Conservation (phyloP, 2,329 filamentous ascomycete genomes). For the Talaromyces pinophilus region DNA sequence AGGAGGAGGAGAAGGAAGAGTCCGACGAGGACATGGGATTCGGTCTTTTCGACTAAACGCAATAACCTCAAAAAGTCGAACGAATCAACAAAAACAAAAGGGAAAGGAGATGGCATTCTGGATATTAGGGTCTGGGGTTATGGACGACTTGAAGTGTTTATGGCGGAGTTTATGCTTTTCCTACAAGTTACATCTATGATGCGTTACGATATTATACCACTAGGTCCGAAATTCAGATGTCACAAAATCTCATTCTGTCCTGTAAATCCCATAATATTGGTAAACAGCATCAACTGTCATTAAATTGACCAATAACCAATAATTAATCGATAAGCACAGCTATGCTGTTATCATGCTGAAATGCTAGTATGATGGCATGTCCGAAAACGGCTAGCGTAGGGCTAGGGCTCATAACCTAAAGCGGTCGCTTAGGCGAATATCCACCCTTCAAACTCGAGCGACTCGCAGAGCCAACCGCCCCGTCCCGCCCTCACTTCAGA, state of each 20-base stretch:
- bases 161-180: constrained; percentile 29
- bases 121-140: constrained; percentile 30
- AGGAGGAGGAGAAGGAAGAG: constrained; percentile 78
- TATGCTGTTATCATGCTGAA: not conserved
- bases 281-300: not conserved
- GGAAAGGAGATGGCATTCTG: constrained; percentile 61
- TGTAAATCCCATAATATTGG: too few relatives aligned
- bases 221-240: constrained; percentile 25
- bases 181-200: constrained; percentile 34
- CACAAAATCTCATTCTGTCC: not conserved
- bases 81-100: constrained; percentile 55
- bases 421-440: constrained; percentile 47
- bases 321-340: not conserved
- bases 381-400: constrained; percentile 33
- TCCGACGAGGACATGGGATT: constrained; percentile 74
- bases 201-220: constrained; percentile 40
- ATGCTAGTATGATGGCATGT: not conserved
- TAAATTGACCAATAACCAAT: not conserved
- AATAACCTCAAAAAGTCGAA: constrained; percentile 19
- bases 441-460: constrained; percentile 37
- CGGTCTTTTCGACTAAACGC: constrained; percentile 66
- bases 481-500: constrained; percentile 30
- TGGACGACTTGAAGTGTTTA: constrained; percentile 25
- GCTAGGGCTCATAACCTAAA: constrained; percentile 44
- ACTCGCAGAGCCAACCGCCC: constrained; percentile 30